A percentile compares a stretch with the other conserved stretches of the same genome.
phyloP scores from a whole-genome alignment of 2,329 filamentous ascomycete species.

The Aulographum hederae region DNA sequence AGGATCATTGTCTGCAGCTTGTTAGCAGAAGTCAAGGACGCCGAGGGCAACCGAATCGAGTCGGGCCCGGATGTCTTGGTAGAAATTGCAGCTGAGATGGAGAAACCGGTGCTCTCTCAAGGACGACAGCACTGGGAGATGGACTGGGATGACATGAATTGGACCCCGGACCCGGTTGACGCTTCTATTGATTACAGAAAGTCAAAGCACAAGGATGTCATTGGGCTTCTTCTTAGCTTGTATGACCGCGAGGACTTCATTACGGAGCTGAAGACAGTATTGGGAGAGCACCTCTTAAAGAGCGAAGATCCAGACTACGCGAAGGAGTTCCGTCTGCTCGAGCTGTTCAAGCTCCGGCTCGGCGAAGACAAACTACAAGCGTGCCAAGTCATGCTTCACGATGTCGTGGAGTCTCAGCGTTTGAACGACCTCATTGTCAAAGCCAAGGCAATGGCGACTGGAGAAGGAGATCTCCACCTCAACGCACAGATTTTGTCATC shows the following conservation, averaged over 20 bases:
- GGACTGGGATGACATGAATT: slow-evolving; percentile 84
- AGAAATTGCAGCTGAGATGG: slow-evolving; percentile 47
- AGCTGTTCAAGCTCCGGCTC: slow-evolving; percentile 74
- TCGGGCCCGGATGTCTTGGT: slow-evolving; percentile 46
- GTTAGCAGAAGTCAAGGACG: slow-evolving; percentile 31
- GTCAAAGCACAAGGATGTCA: slow-evolving; percentile 75
- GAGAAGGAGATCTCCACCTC: slow-evolving; percentile 22
- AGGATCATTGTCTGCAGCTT: slow-evolving; percentile 60
- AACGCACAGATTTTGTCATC: slow-evolving; percentile 78
- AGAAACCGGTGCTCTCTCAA: slow-evolving; percentile 34
- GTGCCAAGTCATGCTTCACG: slow-evolving; percentile 93
- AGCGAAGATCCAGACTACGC: slow-evolving; percentile 50
- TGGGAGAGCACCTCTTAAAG: slow-evolving; percentile 61
- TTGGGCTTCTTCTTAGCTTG: slow-evolving; percentile 73
- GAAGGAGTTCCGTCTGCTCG: slow-evolving; percentile 52
- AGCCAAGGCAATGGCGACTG: slow-evolving; percentile 6
- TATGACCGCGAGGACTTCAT: slow-evolving; percentile 90
- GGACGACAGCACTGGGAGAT: slow-evolving; percentile 37
- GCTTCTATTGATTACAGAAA: slow-evolving; percentile 80
- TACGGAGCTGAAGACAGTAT: slow-evolving; percentile 75
- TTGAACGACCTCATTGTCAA: slow-evolving; percentile 50
- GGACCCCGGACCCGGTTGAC: slow-evolving; percentile 84
- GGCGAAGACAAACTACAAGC: slow-evolving; percentile 74
- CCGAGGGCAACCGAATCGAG: slow-evolving; percentile 20
- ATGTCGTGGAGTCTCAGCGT: slow-evolving; percentile 66